A percentile compares a stretch with the other conserved stretches of the same genome.
Evolutionary conservation across 352 stramenopile genomes (phyloP).

Genomic region (Phytopythium litorale): DNA sequence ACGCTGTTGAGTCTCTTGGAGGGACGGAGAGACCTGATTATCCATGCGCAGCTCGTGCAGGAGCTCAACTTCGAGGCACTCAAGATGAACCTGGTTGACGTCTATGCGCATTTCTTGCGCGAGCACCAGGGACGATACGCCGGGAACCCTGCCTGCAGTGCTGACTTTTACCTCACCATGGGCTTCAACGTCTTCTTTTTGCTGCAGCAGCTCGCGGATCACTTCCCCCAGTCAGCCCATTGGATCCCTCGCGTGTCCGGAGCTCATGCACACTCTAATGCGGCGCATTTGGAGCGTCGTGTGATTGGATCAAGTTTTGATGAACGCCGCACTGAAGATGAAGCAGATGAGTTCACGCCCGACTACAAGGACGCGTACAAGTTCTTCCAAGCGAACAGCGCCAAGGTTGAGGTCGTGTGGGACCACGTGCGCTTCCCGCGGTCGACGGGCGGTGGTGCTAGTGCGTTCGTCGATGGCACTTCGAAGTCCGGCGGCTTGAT

Average conservation of each 20-base stretch:
- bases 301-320: neutral
- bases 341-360: slow-evolving; percentile 1
- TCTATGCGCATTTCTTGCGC: slow-evolving; percentile 44
- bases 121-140: slow-evolving; percentile 36
- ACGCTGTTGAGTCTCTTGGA: slow-evolving; percentile 65
- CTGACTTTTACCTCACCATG: slow-evolving; percentile 66
- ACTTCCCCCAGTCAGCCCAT: slow-evolving; percentile 27
- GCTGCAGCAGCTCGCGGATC: slow-evolving; percentile 59
- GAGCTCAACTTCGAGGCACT: slow-evolving; percentile 72
- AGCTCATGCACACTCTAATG: neutral
- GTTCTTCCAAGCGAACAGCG: slow-evolving; percentile 69
- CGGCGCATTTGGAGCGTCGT: neutral
- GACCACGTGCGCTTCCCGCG: slow-evolving; percentile 23
- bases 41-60: slow-evolving; percentile 66
- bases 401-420: slow-evolving; percentile 68
- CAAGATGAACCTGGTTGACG: slow-evolving; percentile 57
- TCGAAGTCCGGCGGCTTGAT: neutral
- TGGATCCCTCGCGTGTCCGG: slow-evolving; percentile 30
- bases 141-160: slow-evolving; percentile 52
- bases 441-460: neutral
- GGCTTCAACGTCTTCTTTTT: slow-evolving; percentile 81
- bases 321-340: neutral
- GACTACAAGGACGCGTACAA: slow-evolving; percentile 46
- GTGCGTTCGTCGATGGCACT: neutral
- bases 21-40: slow-evolving; percentile 42